phyloP scores from a whole-genome alignment of 208 protist genomes.

The Leishmania turanica region DNA sequence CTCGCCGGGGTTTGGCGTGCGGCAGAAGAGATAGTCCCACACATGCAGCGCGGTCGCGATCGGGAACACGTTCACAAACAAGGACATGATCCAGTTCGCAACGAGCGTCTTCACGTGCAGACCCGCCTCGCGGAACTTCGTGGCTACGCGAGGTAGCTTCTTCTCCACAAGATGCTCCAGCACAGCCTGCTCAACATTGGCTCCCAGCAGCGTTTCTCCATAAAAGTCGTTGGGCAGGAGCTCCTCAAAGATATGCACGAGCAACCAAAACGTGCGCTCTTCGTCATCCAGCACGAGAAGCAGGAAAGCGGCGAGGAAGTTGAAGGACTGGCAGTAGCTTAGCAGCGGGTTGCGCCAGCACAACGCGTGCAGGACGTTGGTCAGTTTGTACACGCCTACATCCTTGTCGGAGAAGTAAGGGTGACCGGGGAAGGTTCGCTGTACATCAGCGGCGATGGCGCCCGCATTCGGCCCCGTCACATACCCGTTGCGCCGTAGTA shows the following conservation, averaged over 20 bases:
- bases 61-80: slow-evolving; percentile 74
- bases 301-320: slow-evolving; percentile 65
- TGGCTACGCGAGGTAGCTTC: slow-evolving; percentile 50
- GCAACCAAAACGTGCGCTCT: slow-evolving; percentile 67
- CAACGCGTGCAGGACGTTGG: slow-evolving; percentile 72
- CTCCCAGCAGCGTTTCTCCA: slow-evolving; percentile 56
- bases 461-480: slow-evolving; percentile 39
- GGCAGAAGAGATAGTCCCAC: slow-evolving; percentile 70
- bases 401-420: slow-evolving; percentile 66
- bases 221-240: slow-evolving; percentile 81
- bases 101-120: slow-evolving; percentile 62
- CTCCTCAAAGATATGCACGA: slow-evolving; percentile 56
- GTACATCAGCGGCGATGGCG: slow-evolving; percentile 63
- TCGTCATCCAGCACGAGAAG: slow-evolving; percentile 73
- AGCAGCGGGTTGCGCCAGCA: slow-evolving; percentile 82
- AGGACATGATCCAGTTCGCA: slow-evolving; percentile 67
- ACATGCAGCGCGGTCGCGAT: slow-evolving; percentile 48
- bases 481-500: slow-evolving; percentile 59
- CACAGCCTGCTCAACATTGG: slow-evolving; percentile 70
- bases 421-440: slow-evolving; percentile 74
- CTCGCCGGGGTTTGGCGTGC: slow-evolving; percentile 15
- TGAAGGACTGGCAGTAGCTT: slow-evolving; percentile 84
- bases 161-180: slow-evolving; percentile 41
- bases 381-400: slow-evolving; percentile 57
- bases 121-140: slow-evolving; percentile 29